These are phyloP conservation scores for Hypoxylon sp. DNA, from an alignment of 2,329 filamentous ascomycete species.

Conservation along the genomic window DNA sequence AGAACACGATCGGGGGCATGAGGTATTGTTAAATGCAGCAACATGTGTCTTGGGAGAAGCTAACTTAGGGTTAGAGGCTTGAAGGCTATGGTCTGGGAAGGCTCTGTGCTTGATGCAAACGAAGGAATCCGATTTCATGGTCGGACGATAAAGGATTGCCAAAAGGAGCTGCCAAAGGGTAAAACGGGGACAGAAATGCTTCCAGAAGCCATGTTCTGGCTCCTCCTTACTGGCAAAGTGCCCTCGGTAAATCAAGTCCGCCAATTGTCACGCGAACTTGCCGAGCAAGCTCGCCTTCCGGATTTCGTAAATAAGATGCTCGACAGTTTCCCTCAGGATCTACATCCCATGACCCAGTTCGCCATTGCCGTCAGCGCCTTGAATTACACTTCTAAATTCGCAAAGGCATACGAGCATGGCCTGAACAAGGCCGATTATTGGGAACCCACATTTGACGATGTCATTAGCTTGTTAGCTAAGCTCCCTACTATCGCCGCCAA, in stretches of 20 bases:
- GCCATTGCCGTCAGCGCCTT: conserved; percentile 95
- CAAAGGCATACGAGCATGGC: conserved; percentile 91
- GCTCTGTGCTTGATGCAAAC: conserved; percentile 94
- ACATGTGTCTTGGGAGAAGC: conserved; percentile 46
- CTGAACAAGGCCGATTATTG: conserved; percentile 98
- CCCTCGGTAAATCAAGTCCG: conserved; percentile 87
- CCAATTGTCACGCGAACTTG: conserved; percentile 85
- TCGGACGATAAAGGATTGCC: conserved; percentile 97
- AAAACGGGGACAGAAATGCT: conserved; percentile 95
- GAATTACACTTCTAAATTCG: conserved; percentile 94
- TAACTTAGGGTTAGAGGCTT: conserved; percentile 70
- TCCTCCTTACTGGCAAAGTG: conserved; percentile 92
- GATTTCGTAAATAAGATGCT: conserved; percentile 89
- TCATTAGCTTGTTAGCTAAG: conserved; percentile 93
- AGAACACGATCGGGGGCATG: conserved; percentile 97
- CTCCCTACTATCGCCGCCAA: conserved; percentile 96
- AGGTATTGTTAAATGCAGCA: conserved; percentile 61
- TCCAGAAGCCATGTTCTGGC: conserved; percentile 99
- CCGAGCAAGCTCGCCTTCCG: conserved; percentile 87
- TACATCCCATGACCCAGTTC: conserved; percentile 99
- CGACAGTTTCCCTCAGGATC: conserved; percentile 87
- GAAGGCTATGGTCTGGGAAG: conserved; percentile 99
- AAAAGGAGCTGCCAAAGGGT: conserved; percentile 92
- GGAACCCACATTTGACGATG: conserved; percentile 98
- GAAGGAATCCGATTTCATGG: conserved; percentile 99